Evolutionary conservation across 23 red algal genomes (phyloP).

Genomic region (Gracilaria gracilis): DNA sequence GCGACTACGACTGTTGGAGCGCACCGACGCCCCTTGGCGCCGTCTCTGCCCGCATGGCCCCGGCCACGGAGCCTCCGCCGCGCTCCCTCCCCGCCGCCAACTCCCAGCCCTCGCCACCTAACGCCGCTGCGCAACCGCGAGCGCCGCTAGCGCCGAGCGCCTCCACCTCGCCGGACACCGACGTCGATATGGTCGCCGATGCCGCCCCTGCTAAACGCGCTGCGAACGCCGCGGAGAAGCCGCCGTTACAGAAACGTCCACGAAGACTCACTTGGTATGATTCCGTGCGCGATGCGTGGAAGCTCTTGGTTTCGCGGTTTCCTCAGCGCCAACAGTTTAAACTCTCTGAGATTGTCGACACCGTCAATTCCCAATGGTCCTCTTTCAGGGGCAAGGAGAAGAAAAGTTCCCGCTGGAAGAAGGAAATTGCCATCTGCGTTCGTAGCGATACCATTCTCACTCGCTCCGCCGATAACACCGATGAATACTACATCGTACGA

Average conservation of each 20-base stretch:
- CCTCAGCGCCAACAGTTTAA: background rate
- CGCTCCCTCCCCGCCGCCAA: background rate
- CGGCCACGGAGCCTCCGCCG: too few relatives aligned
- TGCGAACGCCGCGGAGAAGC: background rate
- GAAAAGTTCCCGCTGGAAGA: background rate
- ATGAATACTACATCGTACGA: background rate
- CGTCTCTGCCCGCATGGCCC: background rate
- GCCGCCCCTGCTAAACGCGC: background rate
- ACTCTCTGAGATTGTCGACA: background rate
- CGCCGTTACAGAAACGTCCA: constrained; percentile 8
- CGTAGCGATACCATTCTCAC: background rate
- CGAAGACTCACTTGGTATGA: background rate
- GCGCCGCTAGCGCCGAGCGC: background rate
- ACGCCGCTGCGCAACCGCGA: background rate
- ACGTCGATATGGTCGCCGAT: background rate
- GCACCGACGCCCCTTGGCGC: background rate
- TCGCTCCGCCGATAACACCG: background rate
- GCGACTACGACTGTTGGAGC: background rate
- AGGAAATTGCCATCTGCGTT: background rate
- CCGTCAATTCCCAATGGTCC: background rate
- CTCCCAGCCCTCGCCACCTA: background rate
- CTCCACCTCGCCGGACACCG: background rate
- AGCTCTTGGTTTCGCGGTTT: background rate
- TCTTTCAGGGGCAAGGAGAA: background rate
- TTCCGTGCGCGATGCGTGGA: background rate